Percentiles rank a stretch among this genome's conserved stretches.
Conservation (phyloP, 2,329 filamentous ascomycete species). For the Calonectria naviculata region DNA sequence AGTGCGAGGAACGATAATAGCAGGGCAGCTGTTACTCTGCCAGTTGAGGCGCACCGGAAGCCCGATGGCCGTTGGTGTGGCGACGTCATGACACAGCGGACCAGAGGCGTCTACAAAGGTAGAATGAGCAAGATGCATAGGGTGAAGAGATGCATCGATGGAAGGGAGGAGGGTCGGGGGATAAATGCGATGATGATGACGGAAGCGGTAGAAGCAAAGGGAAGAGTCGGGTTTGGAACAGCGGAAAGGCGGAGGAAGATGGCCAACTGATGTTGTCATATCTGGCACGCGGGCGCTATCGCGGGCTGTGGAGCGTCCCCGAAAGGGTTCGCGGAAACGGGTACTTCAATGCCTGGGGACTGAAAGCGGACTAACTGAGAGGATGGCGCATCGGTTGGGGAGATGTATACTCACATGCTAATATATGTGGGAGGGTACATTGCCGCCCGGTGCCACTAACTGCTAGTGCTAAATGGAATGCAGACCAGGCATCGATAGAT, state of each 20-base stretch:
- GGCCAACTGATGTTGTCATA: constrained; percentile 43
- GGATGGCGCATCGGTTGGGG: not conserved
- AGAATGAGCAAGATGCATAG: constrained; percentile 7
- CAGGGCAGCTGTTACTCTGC: constrained; percentile 71
- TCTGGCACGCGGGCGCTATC: constrained; percentile 39
- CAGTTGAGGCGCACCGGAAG: constrained; percentile 63
- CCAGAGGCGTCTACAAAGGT: constrained; percentile 18
- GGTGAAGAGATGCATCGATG: not conserved
- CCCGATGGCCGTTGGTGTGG: constrained; percentile 28
- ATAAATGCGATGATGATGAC: constrained; percentile 21
- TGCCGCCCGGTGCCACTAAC: not conserved
- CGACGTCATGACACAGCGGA: constrained; percentile 34
- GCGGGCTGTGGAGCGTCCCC: constrained; percentile 28
- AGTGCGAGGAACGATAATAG: constrained; percentile 76
- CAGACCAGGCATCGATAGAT: not conserved
- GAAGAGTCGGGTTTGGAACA: constrained; percentile 24
- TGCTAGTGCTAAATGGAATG: not conserved
- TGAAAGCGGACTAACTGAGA: constrained; percentile 8
- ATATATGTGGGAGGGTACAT: not conserved
- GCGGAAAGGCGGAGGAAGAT: constrained; percentile 27
- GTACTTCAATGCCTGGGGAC: constrained; percentile 13
- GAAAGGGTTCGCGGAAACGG: constrained; percentile 12
- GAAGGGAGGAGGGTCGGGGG: not conserved
- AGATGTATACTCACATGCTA: not conserved
- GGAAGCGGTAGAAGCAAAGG: constrained; percentile 15